phyloP scores from a whole-genome alignment of 257 asterid genomes.

The Solanum chilense region DNA sequence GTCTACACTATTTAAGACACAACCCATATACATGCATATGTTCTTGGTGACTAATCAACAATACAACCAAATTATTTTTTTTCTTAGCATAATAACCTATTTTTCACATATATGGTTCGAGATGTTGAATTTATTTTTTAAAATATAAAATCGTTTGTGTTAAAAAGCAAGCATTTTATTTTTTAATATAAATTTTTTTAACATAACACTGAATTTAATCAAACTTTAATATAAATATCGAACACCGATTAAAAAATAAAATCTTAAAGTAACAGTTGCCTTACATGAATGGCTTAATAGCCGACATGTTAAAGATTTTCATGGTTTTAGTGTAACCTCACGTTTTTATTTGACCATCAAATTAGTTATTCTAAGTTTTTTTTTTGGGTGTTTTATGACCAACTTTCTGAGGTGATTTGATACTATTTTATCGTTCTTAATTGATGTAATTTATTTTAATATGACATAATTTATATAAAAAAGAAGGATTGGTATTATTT shows the following conservation, averaged over 20 bases:
- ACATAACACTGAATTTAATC: accelerated
- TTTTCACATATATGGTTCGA: no score
- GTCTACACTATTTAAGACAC: neutral
- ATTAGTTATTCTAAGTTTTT: neutral
- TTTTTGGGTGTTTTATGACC: neutral
- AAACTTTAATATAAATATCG: no score
- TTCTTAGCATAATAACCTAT: no score
- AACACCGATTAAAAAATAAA: no score
- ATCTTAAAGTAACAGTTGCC: neutral
- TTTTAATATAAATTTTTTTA: no score
- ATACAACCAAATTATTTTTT: neutral
- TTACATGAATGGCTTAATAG: neutral
- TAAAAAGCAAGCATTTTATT: accelerated
- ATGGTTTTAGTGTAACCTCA: neutral
- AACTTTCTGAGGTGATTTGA: no score
- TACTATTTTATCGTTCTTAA: no score
- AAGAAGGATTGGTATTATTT: neutral
- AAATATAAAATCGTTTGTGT: no score
- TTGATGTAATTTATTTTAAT: no score
- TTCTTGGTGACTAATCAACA: neutral
- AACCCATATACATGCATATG: neutral
- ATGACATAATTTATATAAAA: no score
- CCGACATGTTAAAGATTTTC: neutral
- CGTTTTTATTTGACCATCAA: neutral
- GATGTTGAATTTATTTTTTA: no score